Evolutionary conservation across 805 yeast species (phyloP), one percentile per base, ranked within the genome.

Genomic region (Wickerhamiella alocasiicola): DNA sequence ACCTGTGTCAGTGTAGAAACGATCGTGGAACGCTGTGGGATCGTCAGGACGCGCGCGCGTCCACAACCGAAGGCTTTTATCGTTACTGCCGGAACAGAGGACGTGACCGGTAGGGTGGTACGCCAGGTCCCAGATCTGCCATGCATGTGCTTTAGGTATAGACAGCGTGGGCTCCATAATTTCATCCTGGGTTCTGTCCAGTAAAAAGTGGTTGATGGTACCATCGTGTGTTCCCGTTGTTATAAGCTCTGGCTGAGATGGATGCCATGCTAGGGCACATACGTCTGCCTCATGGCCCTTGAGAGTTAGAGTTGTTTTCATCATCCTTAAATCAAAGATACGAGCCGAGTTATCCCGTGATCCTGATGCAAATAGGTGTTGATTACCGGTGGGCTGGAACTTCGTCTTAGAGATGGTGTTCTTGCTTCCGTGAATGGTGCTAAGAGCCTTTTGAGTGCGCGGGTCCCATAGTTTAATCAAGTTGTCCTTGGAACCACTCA

Each of bases 401-500:
- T 72, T 66, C 1, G 93, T 76, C 50, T 78, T 76, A 24, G 84
- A 74, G n/a, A 91, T 83, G 0, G 97, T 88, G 60, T 91, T 95
- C 54, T 93, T 91, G 61, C 83, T 88, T 9, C 93, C 94, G 54
- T 85, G 83, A 21, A 91, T 60, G 0, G 96, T 87, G 2, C 84
- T 67, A 5, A 91, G 65, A 48, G 88, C 77, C 36, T 68, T 68
- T 4, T 74, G 57, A 17, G 48, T 67, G 47, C 98, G 69, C 9
- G 99, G 99, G 57, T 91, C 99, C 98, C 98, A 91, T 19, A 91
- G 65, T 61, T 87, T 85, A 36, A 91, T 73, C 49, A 85, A 64
- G 59, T 93, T 93, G 61, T 91, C 99, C 57, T 93, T 91, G 0
- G 97, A 91, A 0, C 96, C 99, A 47, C 87, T 73, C 0, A 81